Evolutionary conservation across 257 asterid genomes (phyloP).

Genomic region (Lantana camara): DNA sequence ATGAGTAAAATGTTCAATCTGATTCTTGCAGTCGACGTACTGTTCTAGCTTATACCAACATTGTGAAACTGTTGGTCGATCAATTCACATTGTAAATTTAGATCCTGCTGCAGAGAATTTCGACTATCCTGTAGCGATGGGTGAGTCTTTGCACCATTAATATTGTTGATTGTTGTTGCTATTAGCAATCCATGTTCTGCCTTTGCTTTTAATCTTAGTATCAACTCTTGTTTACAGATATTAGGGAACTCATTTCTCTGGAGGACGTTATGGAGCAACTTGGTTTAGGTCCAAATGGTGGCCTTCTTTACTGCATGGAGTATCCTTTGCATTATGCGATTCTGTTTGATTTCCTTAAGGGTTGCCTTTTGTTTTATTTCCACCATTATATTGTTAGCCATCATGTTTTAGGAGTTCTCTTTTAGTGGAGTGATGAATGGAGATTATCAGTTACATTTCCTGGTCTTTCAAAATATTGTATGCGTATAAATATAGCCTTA

Average conservation of each 20-base stretch:
- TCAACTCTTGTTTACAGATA: slow-evolving; percentile 51
- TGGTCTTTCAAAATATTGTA: slow-evolving; percentile 10
- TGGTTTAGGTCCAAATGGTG: slow-evolving; percentile 94
- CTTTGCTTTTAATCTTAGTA: slow-evolving; percentile 21
- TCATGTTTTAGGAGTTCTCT: not conserved
- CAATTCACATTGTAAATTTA: slow-evolving; percentile 80
- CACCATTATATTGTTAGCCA: not conserved
- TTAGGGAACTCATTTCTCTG: slow-evolving; percentile 80
- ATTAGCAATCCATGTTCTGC: not conserved
- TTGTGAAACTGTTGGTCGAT: slow-evolving; percentile 76
- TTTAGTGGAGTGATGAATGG: slow-evolving; percentile 9
- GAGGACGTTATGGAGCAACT: slow-evolving; percentile 98
- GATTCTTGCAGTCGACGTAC: slow-evolving; percentile 76
- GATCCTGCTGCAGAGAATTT: slow-evolving; percentile 98
- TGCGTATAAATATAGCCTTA: slow-evolving; percentile 55
- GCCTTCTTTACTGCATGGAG: slow-evolving; percentile 99
- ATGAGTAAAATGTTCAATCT: slow-evolving; percentile 8
- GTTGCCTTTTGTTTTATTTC: not conserved
- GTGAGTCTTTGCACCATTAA: slow-evolving; percentile 40
- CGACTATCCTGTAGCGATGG: slow-evolving; percentile 96
- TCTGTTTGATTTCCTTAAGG: slow-evolving; percentile 14
- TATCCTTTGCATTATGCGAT: slow-evolving; percentile 53
- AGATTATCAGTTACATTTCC: slow-evolving; percentile 11
- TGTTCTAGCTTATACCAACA: slow-evolving; percentile 85
- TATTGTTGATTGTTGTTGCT: slow-evolving; percentile 4